Conservation (phyloP, 164 flowering plant genomes). For the Buxus sempervirens region DNA sequence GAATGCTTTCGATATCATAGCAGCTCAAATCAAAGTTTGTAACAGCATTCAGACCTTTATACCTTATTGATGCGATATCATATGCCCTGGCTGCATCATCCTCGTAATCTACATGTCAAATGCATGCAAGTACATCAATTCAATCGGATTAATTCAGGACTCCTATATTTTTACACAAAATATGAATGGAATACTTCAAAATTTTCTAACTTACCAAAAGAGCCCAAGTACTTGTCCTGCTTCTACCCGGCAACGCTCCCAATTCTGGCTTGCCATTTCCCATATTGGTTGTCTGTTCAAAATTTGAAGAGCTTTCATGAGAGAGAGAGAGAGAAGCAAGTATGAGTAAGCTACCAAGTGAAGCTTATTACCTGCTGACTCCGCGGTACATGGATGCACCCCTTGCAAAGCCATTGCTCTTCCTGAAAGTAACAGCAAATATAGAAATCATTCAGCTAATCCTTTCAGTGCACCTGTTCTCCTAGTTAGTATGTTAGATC, state of each 20-base stretch:
- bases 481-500: no score
- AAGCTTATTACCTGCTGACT: slow-evolving; percentile 57
- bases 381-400: slow-evolving; percentile 97
- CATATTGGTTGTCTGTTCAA: slow-evolving; percentile 85
- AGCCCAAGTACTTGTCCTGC: slow-evolving; percentile 95
- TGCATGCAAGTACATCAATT: no score
- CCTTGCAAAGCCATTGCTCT: slow-evolving; percentile 92
- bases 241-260: slow-evolving; percentile 97
- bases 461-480: no score
- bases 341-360: background rate
- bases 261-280: slow-evolving; percentile 98
- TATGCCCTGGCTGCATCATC: slow-evolving; percentile 95
- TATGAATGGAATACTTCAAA: no score
- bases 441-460: background rate
- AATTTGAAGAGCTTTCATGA: background rate
- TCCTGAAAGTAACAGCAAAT: slow-evolving; percentile 35
- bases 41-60: slow-evolving; percentile 76
- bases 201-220: slow-evolving; percentile 82
- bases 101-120: slow-evolving; percentile 62
- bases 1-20: slow-evolving; percentile 74
- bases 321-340: slow-evolving; percentile 15
- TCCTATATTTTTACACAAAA: no score
- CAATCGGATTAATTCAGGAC: no score
- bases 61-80: slow-evolving; percentile 85
- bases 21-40: slow-evolving; percentile 85